Conservation (phyloP, 129 eudicot species). For the Chrysanthemum seticuspe region DNA sequence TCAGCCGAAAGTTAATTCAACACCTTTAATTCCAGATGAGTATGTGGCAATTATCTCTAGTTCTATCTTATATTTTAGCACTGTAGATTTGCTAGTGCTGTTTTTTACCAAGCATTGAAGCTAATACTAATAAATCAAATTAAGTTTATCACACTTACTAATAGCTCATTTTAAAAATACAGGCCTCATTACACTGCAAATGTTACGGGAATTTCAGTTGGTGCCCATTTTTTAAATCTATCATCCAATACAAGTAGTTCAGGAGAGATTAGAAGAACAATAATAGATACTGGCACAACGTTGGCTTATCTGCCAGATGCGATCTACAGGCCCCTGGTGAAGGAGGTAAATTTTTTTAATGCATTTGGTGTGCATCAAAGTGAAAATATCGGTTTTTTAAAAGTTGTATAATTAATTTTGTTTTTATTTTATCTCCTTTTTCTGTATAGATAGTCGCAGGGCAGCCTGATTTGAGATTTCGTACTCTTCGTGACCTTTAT, state of each 20-base stretch:
- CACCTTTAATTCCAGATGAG: slow-evolving; percentile 76
- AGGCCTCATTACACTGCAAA: slow-evolving; percentile 91
- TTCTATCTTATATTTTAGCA: background rate
- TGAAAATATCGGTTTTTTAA: slow-evolving; percentile 19
- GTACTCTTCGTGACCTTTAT: slow-evolving; percentile 71
- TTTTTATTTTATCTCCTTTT: slow-evolving; percentile 16
- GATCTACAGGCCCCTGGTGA: slow-evolving; percentile 62
- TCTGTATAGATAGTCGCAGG: slow-evolving; percentile 57
- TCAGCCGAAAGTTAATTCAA: slow-evolving; percentile 84
- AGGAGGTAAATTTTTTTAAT: slow-evolving; percentile 42
- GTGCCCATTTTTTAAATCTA: slow-evolving; percentile 50
- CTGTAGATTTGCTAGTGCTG: background rate
- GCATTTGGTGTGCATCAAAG: slow-evolving; percentile 10
- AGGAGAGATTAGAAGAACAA: slow-evolving; percentile 51
- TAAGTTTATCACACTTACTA: background rate
- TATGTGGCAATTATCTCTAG: slow-evolving; percentile 37
- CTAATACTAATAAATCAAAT: background rate
- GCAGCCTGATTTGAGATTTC: slow-evolving; percentile 72
- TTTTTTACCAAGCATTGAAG: background rate
- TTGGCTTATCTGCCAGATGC: slow-evolving; percentile 85
- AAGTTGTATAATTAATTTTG: slow-evolving; percentile 16
- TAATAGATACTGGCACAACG: slow-evolving; percentile 90
- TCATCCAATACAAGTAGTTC: slow-evolving; percentile 43
- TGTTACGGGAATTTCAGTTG: slow-evolving; percentile 79
- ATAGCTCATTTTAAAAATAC: slow-evolving; percentile 4